Evolutionary conservation across 108 stramenopile genomes (phyloP).

Genomic region (Parmales sp.): DNA sequence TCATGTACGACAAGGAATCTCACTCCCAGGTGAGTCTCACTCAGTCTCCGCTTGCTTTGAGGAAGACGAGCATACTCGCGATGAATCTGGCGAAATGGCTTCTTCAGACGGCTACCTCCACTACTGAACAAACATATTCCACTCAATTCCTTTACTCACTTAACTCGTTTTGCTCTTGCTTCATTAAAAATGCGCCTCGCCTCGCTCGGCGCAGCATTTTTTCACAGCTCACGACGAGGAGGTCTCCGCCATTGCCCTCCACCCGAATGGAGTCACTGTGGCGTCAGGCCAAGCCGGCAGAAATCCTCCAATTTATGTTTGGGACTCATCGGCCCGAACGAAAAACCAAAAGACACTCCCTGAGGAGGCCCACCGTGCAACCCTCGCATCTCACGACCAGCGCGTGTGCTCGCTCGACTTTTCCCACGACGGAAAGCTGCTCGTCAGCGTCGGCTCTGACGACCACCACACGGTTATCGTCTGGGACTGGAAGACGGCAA

Average conservation of each 20-base stretch:
- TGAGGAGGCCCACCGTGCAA: background rate
- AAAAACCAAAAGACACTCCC: background rate
- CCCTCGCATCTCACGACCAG: background rate
- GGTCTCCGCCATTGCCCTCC: background rate
- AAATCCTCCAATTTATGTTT: background rate
- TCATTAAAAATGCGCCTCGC: too few relatives aligned
- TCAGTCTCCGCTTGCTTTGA: too few relatives aligned
- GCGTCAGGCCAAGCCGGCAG: background rate
- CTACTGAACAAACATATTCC: too few relatives aligned
- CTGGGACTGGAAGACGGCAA: constrained; percentile 8
- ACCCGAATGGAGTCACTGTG: background rate
- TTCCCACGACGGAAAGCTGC: constrained; percentile 10
- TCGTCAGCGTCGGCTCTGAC: background rate
- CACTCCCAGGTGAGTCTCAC: too few relatives aligned
- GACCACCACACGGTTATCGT: background rate
- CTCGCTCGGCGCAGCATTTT: too few relatives aligned
- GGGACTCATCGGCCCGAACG: background rate
- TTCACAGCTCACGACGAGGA: background rate
- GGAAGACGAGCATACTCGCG: too few relatives aligned
- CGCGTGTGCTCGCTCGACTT: background rate
- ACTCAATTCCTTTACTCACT: too few relatives aligned
- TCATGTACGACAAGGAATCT: background rate
- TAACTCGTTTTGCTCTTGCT: too few relatives aligned
- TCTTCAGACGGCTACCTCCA: too few relatives aligned
- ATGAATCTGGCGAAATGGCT: too few relatives aligned